Base-by-base conservation (phyloP, 768 basidiomycete genomes). In the Leccinum disarticulatum region DNA sequence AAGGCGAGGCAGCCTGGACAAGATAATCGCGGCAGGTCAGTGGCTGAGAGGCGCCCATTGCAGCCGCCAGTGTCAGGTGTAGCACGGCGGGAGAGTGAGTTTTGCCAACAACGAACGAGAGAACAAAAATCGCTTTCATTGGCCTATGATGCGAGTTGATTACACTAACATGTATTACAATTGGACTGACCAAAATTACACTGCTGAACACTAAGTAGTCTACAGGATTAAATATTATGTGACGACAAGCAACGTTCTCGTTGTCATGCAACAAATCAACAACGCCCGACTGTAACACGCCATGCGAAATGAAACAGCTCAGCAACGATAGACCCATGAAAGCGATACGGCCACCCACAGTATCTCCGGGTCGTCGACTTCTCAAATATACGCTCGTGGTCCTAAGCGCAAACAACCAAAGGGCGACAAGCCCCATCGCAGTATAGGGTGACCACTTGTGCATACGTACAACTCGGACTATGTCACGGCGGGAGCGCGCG, bases 301-400 rank as follows among this genome's bases (percentile, higher is more conserved):
- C 31, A 77, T 81, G 8, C 9, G 51, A 15, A 43, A 58, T n/a
- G 41, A 54, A 36, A 43, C 11, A 38, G 15, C 11, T 60, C 15
- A 68, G 57, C 19, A 52, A 49, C n/a, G 9, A 77, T 63, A n/a
- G 13, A 22, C 6, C 31, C 28, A 0, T 2, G 9, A 28, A 30
- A 15, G 3, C 3, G n/a, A 30, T 8, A 55, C 28, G 13, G 41
- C 30, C 4, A 85, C 91, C 69, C 69, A 95, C 94, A 41, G 60
- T 87, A 89, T 13, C 96, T 96, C 25, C 25, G 25, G 3, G 25
- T 25, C 3, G 88, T 86, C 33, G 92, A 60, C 76, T 98, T 98
- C 77, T 98, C 81, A 96, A 98, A 73, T 93, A 98, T 8, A 96
- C 76, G 55, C 88, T 86, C 19, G 95, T 98, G 47, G 90, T 91